A percentile compares a stretch with the other conserved stretches of the same genome.
Evolutionary conservation across 2,329 filamentous ascomycete genomes (phyloP).

Genomic region (Fusarium poae): DNA sequence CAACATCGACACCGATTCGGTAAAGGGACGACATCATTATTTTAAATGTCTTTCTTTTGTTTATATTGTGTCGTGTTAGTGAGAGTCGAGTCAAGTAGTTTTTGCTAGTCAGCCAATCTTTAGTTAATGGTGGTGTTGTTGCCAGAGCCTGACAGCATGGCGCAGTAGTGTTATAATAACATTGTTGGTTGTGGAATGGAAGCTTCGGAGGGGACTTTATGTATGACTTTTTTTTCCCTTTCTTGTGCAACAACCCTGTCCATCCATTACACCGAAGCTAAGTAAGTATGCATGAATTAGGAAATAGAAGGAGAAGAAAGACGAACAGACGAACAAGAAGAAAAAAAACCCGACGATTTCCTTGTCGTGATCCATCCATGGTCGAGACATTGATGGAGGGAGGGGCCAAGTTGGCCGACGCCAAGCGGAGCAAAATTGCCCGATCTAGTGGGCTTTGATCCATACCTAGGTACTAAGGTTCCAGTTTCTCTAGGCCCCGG

Average conservation of each 20-base stretch:
- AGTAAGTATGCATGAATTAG: not conserved
- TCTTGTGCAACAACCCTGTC: not conserved
- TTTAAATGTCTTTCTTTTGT: constrained; percentile 9
- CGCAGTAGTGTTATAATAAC: not conserved
- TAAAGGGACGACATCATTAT: constrained; percentile 58
- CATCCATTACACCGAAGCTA: not conserved
- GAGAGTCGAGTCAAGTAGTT: not conserved
- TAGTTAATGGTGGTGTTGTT: not conserved
- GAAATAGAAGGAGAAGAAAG: not conserved
- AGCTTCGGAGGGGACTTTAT: not conserved
- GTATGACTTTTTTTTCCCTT: not conserved
- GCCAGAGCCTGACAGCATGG: constrained; percentile 19
- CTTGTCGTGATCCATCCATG: not conserved
- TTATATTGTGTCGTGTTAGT: not conserved
- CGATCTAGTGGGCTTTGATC: not conserved
- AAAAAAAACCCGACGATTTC: constrained; percentile 19
- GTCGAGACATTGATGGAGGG: not conserved
- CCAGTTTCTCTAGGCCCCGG: not conserved
- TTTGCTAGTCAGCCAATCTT: not conserved
- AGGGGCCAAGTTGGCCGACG: constrained; percentile 31
- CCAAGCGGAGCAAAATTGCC: constrained; percentile 26
- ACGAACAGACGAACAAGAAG: not conserved
- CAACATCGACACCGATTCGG: constrained; percentile 60
- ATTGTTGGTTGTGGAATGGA: not conserved
- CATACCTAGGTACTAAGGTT: too few species aligned